phyloP scores from a whole-genome alignment of 2,329 filamentous ascomycete species.

The Pseudogymnoascus sp. region DNA sequence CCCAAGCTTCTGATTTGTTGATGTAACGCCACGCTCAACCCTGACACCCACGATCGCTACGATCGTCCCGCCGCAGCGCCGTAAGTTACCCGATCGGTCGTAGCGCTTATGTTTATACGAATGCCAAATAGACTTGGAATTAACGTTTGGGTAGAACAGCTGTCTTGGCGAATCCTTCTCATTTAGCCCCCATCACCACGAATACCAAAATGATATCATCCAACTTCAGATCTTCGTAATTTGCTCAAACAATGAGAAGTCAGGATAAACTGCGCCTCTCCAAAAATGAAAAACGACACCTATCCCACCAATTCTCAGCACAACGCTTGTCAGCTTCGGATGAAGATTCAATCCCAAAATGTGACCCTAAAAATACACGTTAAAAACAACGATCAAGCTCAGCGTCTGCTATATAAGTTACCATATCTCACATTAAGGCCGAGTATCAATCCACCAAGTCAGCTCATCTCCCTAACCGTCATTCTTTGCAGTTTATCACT shows the following conservation, averaged over 20 bases:
- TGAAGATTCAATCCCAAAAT: neutral
- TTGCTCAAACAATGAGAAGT: neutral
- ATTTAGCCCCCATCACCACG: neutral
- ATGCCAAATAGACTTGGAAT: neutral
- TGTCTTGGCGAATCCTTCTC: neutral
- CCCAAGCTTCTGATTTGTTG: neutral
- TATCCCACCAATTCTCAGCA: neutral
- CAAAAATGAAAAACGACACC: neutral
- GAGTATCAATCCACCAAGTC: neutral
- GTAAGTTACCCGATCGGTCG: slow-evolving; percentile 1
- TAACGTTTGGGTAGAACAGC: neutral
- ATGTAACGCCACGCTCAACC: neutral
- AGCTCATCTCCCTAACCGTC: neutral
- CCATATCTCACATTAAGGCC: neutral
- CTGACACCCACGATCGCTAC: neutral
- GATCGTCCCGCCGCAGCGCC: neutral
- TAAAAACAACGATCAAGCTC: neutral
- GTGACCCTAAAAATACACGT: neutral
- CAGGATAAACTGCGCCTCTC: neutral
- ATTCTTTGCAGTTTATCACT: neutral
- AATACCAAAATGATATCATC: neutral
- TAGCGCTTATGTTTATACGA: neutral
- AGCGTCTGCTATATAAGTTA: neutral
- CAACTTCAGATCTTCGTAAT: neutral
- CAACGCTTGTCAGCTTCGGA: neutral